phyloP scores from a whole-genome alignment of 306 rosid species.

The Mucuna pruriens region DNA sequence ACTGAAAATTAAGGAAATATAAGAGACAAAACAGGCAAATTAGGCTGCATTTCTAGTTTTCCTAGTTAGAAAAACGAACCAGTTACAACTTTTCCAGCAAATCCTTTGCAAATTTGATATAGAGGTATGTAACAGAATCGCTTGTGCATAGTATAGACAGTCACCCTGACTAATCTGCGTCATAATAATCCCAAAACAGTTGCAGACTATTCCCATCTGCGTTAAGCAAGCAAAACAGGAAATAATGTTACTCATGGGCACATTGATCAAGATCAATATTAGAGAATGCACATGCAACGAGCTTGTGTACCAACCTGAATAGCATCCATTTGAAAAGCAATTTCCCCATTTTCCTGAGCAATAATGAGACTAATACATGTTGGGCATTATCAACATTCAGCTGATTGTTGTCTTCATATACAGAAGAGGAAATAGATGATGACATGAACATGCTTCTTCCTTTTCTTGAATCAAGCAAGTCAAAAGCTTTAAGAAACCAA shows the following conservation, averaged over 20 bases:
- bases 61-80: conserved; percentile 51
- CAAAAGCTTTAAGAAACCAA: too few relatives aligned
- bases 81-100: conserved; percentile 70
- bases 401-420: too few relatives aligned
- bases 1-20: conserved; percentile 3
- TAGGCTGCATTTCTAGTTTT: background rate
- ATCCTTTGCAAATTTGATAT: conserved; percentile 83
- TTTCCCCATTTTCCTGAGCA: conserved; percentile 85
- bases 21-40: conserved; percentile 2
- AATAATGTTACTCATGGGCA: too few relatives aligned
- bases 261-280: conserved; percentile 24
- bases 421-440: too few relatives aligned
- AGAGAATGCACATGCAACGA: conserved; percentile 5
- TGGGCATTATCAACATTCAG: too few relatives aligned
- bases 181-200: conserved; percentile 59
- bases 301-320: conserved; percentile 66
- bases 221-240: conserved; percentile 39
- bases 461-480: too few relatives aligned
- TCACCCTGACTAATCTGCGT: conserved; percentile 64
- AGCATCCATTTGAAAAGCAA: conserved; percentile 73
- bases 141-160: conserved; percentile 58
- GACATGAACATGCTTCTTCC: too few relatives aligned
- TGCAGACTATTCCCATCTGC: conserved; percentile 83
- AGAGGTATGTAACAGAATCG: conserved; percentile 70
- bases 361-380: conserved; percentile 57